Evolutionary conservation across 495 filamentous ascomycete genomes (phyloP), one percentile per base, ranked within the genome.

Genomic region (Penicillium taxi): DNA sequence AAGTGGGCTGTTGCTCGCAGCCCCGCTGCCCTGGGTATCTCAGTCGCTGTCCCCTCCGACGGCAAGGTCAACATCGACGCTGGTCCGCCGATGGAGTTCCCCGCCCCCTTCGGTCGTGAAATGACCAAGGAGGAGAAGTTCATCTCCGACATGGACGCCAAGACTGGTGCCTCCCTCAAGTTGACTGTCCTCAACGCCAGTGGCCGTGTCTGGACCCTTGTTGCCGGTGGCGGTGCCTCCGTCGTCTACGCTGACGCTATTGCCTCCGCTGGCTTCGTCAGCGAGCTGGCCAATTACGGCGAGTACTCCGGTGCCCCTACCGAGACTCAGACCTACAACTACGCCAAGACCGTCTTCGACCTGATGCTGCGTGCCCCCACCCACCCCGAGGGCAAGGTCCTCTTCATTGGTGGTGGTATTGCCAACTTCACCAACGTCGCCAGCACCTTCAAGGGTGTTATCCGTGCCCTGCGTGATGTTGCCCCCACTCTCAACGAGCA

Each of bases 341-440:
- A 98, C 67, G 89, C 91, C 43, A 80, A 82, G 45, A 99, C 91
- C 21, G 86, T 99, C 44, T 72, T 99, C 35, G 91, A 99, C 61
- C 77, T 99, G 41, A 95, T 99, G 91, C 82, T 99, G 37, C 85
- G 93, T 46, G 81, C 89, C 23, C 90, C 93, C 32, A 69, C 73
- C 44, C 73, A 77, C 65, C 76, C 84, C 33, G 82, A 96, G 51
- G 91, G 93, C 71, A 96, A 96, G 78, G 83, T 96, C 39, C 80
- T 99, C 46, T 96, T 99, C 75, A 96, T 99, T 50, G 91, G 91
- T 63, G 91, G 91, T 70, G 91, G 91, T 77, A 99, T 99, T 78
- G 91, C 91, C 73, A 99, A 99, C 81, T 99, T 99, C 74, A 99
- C 91, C 67, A 85, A 81, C 58, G 76, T 99, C 30, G 91, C 93